A percentile compares a stretch with the other conserved stretches of the same genome.
phyloP scores from a whole-genome alignment of 768 basidiomycete species.

The Russula ochroleuca region DNA sequence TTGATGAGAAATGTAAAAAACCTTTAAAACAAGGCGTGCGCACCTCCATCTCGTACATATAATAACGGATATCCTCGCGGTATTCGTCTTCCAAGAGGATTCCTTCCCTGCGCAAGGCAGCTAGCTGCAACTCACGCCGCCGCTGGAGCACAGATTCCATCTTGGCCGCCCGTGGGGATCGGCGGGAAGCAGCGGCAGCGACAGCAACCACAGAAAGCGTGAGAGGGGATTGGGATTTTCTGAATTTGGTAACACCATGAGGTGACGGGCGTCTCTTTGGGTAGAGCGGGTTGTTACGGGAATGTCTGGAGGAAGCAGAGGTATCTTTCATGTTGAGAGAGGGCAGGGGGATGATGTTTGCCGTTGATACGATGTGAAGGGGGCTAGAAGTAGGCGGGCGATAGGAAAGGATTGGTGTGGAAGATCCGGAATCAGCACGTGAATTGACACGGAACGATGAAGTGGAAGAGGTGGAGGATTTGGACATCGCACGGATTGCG shows the following conservation, averaged over 20 bases:
- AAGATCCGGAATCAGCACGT: constrained; percentile 22
- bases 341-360: constrained; percentile 39
- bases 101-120: constrained; percentile 65
- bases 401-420: constrained; percentile 22
- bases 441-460: constrained; percentile 1
- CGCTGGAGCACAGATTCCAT: constrained; percentile 56
- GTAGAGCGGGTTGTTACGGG: constrained; percentile 63
- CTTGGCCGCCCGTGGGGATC: constrained; percentile 65
- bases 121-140: constrained; percentile 64
- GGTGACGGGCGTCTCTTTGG: constrained; percentile 85
- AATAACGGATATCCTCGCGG: constrained; percentile 82
- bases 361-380: constrained; percentile 36
- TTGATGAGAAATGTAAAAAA: constrained; percentile 12
- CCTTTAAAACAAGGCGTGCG: constrained; percentile 35
- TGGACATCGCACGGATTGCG: constrained; percentile 8
- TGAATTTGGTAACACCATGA: constrained; percentile 66
- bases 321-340: constrained; percentile 72
- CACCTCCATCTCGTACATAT: constrained; percentile 99
- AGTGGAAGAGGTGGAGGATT: neutral
- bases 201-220: constrained; percentile 49
- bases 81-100: constrained; percentile 93
- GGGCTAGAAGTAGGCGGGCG: constrained; percentile 29
- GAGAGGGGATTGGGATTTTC: constrained; percentile 42
- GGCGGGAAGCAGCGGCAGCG: constrained; percentile 38
- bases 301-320: constrained; percentile 55